Conservation (phyloP, 179 eudicot species). For the Sideroxylon spinosum region DNA sequence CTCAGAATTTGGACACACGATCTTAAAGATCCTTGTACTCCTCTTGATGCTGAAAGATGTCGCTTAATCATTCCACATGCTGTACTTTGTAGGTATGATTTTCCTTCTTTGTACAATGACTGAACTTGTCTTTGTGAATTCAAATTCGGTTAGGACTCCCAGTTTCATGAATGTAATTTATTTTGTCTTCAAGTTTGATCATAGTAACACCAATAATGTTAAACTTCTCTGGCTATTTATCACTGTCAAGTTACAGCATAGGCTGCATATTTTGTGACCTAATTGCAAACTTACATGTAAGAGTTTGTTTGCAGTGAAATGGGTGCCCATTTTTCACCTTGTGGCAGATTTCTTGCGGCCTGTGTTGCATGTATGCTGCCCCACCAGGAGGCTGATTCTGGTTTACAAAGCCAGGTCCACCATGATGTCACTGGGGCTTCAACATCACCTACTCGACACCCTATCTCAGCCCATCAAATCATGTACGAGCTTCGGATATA, state of each 20-base stretch:
- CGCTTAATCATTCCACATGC: slow-evolving; percentile 77
- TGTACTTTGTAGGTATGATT: slow-evolving; percentile 71
- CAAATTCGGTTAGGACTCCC: neutral
- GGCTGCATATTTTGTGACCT: neutral
- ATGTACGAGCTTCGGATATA: slow-evolving; percentile 79
- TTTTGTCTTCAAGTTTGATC: neutral
- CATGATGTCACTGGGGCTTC: slow-evolving; percentile 45
- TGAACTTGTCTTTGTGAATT: too few species aligned
- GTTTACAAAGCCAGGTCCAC: slow-evolving; percentile 45
- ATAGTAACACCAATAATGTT: neutral
- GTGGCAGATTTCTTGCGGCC: slow-evolving; percentile 82
- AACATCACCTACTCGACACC: slow-evolving; percentile 83
- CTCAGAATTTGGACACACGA: slow-evolving; percentile 76
- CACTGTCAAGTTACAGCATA: slow-evolving; percentile 1
- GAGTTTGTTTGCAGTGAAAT: slow-evolving; percentile 59
- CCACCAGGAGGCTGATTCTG: slow-evolving; percentile 55
- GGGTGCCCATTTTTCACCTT: slow-evolving; percentile 95
- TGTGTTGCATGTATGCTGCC: slow-evolving; percentile 84
- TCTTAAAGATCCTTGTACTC: slow-evolving; percentile 55
- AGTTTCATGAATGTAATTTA: neutral
- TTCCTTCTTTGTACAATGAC: neutral
- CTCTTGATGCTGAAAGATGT: slow-evolving; percentile 55
- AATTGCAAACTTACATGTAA: neutral
- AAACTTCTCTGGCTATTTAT: neutral
- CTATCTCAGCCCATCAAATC: slow-evolving; percentile 68